These are phyloP conservation scores for Neofusicoccum kwambonambiense DNA, from an alignment of 2,329 filamentous ascomycete species.

Conservation along the genomic window DNA sequence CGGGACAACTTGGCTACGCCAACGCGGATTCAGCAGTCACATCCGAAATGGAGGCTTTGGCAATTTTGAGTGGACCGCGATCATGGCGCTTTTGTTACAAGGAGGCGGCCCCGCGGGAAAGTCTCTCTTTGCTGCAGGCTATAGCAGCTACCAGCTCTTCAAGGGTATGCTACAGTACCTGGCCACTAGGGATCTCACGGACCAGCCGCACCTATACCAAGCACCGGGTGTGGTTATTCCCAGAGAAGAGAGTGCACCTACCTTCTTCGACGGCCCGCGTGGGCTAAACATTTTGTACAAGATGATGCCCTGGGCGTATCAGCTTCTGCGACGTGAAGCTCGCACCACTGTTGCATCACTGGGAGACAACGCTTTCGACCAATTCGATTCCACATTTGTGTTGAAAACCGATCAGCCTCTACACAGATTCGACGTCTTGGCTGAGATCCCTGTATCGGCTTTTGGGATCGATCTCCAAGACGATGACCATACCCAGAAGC, in stretches of 20 bases:
- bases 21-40: constrained; percentile 73
- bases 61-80: constrained; percentile 83
- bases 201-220: constrained; percentile 60
- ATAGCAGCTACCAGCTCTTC: constrained; percentile 91
- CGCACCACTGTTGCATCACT: constrained; percentile 71
- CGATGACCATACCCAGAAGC: constrained; percentile 28
- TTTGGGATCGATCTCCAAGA: constrained; percentile 28
- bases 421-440: constrained; percentile 56
- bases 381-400: constrained; percentile 85
- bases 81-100: constrained; percentile 77
- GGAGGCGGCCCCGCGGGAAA: constrained; percentile 71
- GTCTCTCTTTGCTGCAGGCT: constrained; percentile 71
- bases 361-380: constrained; percentile 69
- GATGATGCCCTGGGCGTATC: constrained; percentile 83
- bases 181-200: constrained; percentile 68
- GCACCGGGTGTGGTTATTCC: constrained; percentile 34
- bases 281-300: constrained; percentile 85
- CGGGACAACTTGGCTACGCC: constrained; percentile 83
- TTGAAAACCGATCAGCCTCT: constrained; percentile 52
- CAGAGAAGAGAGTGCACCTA: constrained; percentile 55
- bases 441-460: constrained; percentile 40
- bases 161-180: constrained; percentile 91
- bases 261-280: constrained; percentile 74
- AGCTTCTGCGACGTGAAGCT: constrained; percentile 70
- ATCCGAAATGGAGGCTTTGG: constrained; percentile 83